Conservation (phyloP, 176 grass and related monocot genomes). For the Hsuehochloa calcarea region DNA sequence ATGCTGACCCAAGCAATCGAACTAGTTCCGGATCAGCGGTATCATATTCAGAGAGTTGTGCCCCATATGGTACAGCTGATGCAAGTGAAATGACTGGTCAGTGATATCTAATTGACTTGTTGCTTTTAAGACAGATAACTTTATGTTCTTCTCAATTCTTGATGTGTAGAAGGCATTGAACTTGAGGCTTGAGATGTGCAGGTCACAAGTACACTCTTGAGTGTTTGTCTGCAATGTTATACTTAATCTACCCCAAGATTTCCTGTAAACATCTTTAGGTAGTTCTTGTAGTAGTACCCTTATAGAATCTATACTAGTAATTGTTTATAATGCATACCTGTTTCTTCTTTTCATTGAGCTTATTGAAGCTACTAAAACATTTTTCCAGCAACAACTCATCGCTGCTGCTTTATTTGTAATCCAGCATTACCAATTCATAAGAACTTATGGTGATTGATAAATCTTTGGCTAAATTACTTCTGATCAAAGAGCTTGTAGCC, state of each 20-base stretch:
- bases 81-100: slow-evolving; percentile 72
- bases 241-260: background rate
- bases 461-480: slow-evolving; percentile 19
- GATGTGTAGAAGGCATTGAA: background rate
- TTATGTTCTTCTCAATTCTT: slow-evolving; percentile 10
- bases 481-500: slow-evolving; percentile 10
- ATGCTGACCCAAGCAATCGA: slow-evolving; percentile 51
- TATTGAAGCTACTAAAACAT: background rate
- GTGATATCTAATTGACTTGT: slow-evolving; percentile 23
- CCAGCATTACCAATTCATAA: slow-evolving; percentile 19
- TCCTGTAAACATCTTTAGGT: background rate
- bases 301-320: background rate
- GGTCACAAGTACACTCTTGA: slow-evolving; percentile 23
- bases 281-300: slow-evolving; percentile 14
- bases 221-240: slow-evolving; percentile 3
- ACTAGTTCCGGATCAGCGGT: slow-evolving; percentile 80
- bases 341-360: slow-evolving; percentile 7
- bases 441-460: slow-evolving; percentile 28
- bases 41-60: slow-evolving; percentile 86
- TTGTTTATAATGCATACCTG: background rate
- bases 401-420: slow-evolving; percentile 22
- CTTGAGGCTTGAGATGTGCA: background rate
- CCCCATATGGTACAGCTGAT: slow-evolving; percentile 56
- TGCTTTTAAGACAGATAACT: slow-evolving; percentile 3
- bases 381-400: slow-evolving; percentile 1